Evolutionary conservation across 768 basidiomycete genomes (phyloP).

Genomic region (Aureoboletus auriporus): DNA sequence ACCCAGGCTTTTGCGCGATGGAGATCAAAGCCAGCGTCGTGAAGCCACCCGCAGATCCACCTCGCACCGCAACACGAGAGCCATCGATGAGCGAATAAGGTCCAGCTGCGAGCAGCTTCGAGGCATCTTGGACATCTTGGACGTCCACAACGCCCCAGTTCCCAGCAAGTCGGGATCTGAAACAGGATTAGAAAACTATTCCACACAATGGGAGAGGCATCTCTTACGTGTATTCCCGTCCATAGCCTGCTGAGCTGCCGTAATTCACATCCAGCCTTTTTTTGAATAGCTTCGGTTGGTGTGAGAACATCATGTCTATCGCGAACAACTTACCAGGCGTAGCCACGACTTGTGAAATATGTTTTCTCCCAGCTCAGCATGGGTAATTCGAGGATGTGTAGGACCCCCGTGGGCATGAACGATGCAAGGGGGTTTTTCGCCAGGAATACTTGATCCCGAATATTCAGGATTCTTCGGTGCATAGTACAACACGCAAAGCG

Average conservation of each 20-base stretch:
- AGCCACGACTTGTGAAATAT: slow-evolving; percentile 67
- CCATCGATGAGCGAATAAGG: too few relatives aligned
- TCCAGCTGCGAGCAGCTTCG: too few relatives aligned
- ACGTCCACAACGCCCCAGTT: too few relatives aligned
- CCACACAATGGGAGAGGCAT: too few relatives aligned
- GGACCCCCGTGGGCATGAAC: slow-evolving; percentile 70
- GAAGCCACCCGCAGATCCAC: too few relatives aligned
- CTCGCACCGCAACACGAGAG: too few relatives aligned
- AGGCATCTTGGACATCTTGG: too few relatives aligned
- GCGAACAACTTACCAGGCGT: slow-evolving; percentile 50
- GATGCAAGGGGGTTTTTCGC: slow-evolving; percentile 64
- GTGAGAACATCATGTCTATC: neutral
- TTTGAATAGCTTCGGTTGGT: neutral
- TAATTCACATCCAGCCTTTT: slow-evolving; percentile 71
- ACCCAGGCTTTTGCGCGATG: neutral
- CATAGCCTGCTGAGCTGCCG: slow-evolving; percentile 70
- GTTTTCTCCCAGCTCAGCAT: slow-evolving; percentile 50
- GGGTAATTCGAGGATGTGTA: slow-evolving; percentile 42
- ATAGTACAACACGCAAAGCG: slow-evolving; percentile 55
- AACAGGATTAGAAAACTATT: too few relatives aligned
- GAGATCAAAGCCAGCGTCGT: too few relatives aligned
- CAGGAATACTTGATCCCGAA: slow-evolving; percentile 23
- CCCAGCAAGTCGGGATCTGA: neutral
- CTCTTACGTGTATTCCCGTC: slow-evolving; percentile 52
- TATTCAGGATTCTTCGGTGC: slow-evolving; percentile 60